Evolutionary conservation across 2,329 filamentous ascomycete genomes (phyloP), one percentile per base, ranked within the genome.

Genomic region (Truncatella angustata): DNA sequence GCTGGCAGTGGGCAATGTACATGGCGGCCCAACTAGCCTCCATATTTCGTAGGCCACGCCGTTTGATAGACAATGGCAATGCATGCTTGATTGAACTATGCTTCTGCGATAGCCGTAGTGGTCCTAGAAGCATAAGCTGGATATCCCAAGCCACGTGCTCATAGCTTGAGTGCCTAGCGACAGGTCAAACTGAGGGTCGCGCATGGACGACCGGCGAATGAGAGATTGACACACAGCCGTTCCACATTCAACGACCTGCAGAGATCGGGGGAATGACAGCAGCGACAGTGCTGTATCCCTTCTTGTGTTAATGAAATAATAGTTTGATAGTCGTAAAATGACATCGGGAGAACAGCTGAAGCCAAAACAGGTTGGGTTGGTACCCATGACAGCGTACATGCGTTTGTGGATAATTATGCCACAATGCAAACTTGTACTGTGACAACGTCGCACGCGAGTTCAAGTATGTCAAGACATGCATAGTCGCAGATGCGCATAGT

Each of bases 141-240:
- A 43, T 16, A 42, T n/a, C n/a, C n/a, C n/a, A n/a, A n/a, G n/a
- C n/a, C 51, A 53, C 45, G 51, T 53, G 51, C 50, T 49, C 16
- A 45, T 56, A 56, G 51, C 49, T 50, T 56, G 56, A 57, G 56
- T 56, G 60, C 58, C 60, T 63, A 55, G 57, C 51, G 47, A 40
- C 48, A 61, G 61, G 56, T 63, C 58, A 60, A 58, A 57, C 61
- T 52, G 59, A 57, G 63, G 56, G 57, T 63, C 60, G 58, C 60
- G 60, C 43, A 57, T 57, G 62, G 60, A 51, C n/a, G 52, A 46
- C 56, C 54, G 57, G 55, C 65, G 61, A 67, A 67, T 67, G 50
- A 64, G 58, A 46, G 55, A 40, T 49, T 66, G 64, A 61, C 65
- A 67, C 65, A 67, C 64, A 55, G 54, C 49, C 52, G 55, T 45